Evolutionary conservation across 208 protist genomes (phyloP).

Genomic region (Acanthamoeba royreba): DNA sequence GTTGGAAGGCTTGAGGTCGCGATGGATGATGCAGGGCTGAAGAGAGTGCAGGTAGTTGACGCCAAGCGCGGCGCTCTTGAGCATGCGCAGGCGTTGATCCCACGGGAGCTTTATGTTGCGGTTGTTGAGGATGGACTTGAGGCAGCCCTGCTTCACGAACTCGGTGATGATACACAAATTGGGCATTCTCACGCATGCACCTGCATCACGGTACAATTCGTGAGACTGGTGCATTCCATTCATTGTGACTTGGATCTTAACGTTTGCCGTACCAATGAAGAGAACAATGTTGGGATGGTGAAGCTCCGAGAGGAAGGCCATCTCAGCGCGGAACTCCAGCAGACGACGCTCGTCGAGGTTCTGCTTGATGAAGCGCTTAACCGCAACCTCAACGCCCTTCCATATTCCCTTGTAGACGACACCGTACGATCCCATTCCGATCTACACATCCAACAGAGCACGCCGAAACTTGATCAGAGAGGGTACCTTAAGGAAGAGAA

Average conservation of each 20-base stretch:
- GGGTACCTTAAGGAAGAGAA: no score
- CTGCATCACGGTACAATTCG: neutral
- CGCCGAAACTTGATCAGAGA: neutral
- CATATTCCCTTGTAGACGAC: neutral
- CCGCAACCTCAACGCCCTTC: conserved; percentile 24
- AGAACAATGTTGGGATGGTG: conserved; percentile 41
- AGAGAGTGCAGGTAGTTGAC: conserved; percentile 41
- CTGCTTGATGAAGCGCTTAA: conserved; percentile 36
- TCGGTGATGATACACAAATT: conserved; percentile 71
- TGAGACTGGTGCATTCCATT: neutral
- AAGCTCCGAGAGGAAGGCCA: conserved; percentile 10
- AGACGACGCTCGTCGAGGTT: conserved; percentile 12
- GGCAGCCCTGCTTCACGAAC: conserved; percentile 61
- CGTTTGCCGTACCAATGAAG: neutral
- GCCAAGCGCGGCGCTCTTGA: neutral
- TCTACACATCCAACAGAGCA: neutral
- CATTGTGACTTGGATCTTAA: neutral
- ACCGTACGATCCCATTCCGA: conserved; percentile 11
- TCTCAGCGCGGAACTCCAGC: conserved; percentile 28
- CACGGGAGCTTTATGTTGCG: neutral
- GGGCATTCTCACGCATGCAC: conserved; percentile 49
- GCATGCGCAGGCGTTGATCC: neutral
- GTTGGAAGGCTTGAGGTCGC: conserved; percentile 34
- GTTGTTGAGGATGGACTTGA: conserved; percentile 56
- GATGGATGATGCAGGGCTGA: neutral